phyloP scores from a whole-genome alignment of 352 stramenopile genomes.

The Phytopythium vexans region DNA sequence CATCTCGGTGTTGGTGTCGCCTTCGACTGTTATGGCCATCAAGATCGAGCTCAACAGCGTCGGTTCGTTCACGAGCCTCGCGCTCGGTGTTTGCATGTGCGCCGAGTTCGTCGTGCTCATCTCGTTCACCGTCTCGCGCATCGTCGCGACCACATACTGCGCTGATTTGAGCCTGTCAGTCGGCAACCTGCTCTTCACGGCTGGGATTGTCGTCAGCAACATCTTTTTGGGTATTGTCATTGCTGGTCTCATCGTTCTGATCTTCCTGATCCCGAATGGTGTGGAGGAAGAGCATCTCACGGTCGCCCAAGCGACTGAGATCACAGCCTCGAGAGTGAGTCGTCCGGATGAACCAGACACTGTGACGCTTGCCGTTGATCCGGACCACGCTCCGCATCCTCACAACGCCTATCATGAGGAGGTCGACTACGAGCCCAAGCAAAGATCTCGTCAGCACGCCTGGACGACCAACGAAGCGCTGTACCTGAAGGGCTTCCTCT shows the following conservation, averaged over 20 bases:
- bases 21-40: slow-evolving; percentile 66
- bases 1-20: slow-evolving; percentile 63
- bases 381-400: slow-evolving; percentile 32
- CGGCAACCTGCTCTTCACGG: slow-evolving; percentile 47
- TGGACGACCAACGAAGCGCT: slow-evolving; percentile 32
- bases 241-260: slow-evolving; percentile 41
- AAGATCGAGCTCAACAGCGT: slow-evolving; percentile 73
- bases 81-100: slow-evolving; percentile 58
- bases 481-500: slow-evolving; percentile 61
- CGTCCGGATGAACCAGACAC: slow-evolving; percentile 16
- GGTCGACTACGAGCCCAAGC: slow-evolving; percentile 14
- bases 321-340: neutral
- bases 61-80: slow-evolving; percentile 61
- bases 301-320: neutral
- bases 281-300: slow-evolving; percentile 13
- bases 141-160: slow-evolving; percentile 58
- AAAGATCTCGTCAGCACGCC: neutral
- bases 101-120: slow-evolving; percentile 69
- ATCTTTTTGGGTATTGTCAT: slow-evolving; percentile 46
- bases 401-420: slow-evolving; percentile 60
- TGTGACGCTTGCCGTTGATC: slow-evolving; percentile 20
- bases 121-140: slow-evolving; percentile 58
- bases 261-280: slow-evolving; percentile 50
- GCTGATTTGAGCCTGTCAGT: slow-evolving; percentile 46
- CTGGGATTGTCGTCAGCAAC: slow-evolving; percentile 52